Evolutionary conservation across 768 basidiomycete species (phyloP), one percentile per base, ranked within the genome.

Genomic region (Boletus huronensis): DNA sequence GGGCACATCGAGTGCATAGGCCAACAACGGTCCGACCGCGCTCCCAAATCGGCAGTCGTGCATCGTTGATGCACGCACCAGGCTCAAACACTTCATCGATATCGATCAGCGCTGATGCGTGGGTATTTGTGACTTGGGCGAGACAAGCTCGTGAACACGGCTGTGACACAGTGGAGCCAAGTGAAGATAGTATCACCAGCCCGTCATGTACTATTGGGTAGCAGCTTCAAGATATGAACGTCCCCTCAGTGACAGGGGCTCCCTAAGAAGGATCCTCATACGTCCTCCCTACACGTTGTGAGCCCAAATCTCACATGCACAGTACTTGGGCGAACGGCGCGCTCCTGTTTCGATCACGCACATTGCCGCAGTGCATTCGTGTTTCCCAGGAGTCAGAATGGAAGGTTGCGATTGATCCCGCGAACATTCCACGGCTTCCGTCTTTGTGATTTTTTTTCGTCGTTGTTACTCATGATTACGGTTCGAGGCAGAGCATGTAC

Each of bases 211-310:
- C 36, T 5, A 16, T 21, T n/a, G 43, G 25, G 10, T 5, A 19
- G 16, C 31, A 32, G 23, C 45, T 23, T 17, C 48, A 45, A 29
- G 29, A 35, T 48, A 50, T 25, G 19, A 23, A 17, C 40, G 14
- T 35, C n/a, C 38, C 36, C 23, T 40, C n/a, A n/a, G n/a, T n/a
- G 38, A 48, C 46, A 44, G 51, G 49, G 41, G 19, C 5, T 40
- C 21, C 39, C 19, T 10, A 25, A 34, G 34, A 34, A 50, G 19
- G 55, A 62, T 63, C 49, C 47, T 36, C 54, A 29, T 40, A 11
- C 35, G 17, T 45, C 36, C 54, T 19, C 45, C 14, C 16, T 53
- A 60, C 59, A 63, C 56, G 60, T 63, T 60, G 60, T 29, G 19
- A 34, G 9, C 49, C 50, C 48, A 11, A 57, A 38, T 31, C 42